Evolutionary conservation across 352 stramenopile species (phyloP).

Genomic region (Phytophthora aleatoria): DNA sequence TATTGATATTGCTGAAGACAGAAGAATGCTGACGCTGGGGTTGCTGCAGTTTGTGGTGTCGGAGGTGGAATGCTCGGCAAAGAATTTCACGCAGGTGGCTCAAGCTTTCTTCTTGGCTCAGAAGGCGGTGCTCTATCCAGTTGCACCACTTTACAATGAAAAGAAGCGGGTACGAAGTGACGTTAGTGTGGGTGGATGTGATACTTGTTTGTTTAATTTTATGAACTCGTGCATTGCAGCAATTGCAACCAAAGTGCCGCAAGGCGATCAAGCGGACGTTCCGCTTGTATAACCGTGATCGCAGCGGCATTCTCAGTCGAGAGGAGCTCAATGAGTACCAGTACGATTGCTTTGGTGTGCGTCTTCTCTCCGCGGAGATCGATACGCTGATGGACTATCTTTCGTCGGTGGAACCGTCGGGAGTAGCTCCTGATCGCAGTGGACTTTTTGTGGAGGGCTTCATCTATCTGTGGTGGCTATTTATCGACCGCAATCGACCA

Average conservation of each 20-base stretch:
- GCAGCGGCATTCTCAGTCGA: slow-evolving; percentile 79
- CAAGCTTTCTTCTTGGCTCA: slow-evolving; percentile 90
- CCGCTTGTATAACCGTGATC: slow-evolving; percentile 83
- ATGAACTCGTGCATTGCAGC: slow-evolving; percentile 27
- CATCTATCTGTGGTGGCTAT: slow-evolving; percentile 84
- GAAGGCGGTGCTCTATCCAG: slow-evolving; percentile 89
- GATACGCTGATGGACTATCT: slow-evolving; percentile 89
- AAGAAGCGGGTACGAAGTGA: slow-evolving; percentile 66
- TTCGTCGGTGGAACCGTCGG: slow-evolving; percentile 61
- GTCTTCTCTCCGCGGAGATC: slow-evolving; percentile 79
- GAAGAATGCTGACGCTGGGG: not conserved
- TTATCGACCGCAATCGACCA: slow-evolving; percentile 89
- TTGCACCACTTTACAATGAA: slow-evolving; percentile 87
- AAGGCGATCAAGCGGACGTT: slow-evolving; percentile 90
- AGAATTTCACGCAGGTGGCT: slow-evolving; percentile 88
- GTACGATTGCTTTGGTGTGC: slow-evolving; percentile 87
- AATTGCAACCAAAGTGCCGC: slow-evolving; percentile 81
- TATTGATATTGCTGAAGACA: slow-evolving; percentile 3
- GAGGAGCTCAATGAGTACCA: slow-evolving; percentile 91
- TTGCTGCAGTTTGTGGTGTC: slow-evolving; percentile 76
- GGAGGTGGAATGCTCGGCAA: slow-evolving; percentile 85
- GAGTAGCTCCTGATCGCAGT: slow-evolving; percentile 66
- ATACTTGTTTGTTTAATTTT: not conserved
- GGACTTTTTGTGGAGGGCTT: slow-evolving; percentile 83
- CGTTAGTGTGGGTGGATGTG: not conserved